Evolutionary conservation across 2,329 filamentous ascomycete genomes (phyloP).

Genomic region (Cyphellophora attinorum): DNA sequence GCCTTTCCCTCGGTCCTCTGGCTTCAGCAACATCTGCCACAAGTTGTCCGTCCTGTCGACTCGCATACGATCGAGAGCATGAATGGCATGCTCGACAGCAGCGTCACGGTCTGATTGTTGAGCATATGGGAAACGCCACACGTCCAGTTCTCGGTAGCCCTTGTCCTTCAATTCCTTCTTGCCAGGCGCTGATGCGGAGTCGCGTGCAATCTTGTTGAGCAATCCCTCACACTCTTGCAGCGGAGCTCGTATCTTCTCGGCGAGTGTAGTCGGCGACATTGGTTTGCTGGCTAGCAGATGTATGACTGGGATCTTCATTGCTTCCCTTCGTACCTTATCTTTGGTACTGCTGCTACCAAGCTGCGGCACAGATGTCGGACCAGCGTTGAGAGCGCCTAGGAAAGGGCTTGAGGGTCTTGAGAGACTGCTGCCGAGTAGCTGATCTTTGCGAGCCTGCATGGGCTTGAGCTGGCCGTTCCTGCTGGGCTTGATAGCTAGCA

Average conservation of each 20-base stretch:
- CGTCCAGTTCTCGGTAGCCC: constrained; percentile 51
- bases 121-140: constrained; percentile 52
- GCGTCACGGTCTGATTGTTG: constrained; percentile 45
- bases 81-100: constrained; percentile 53
- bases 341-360: constrained; percentile 17
- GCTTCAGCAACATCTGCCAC: constrained; percentile 53
- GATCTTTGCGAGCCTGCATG: constrained; percentile 23
- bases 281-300: constrained; percentile 46
- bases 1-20: constrained; percentile 52
- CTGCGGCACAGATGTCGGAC: constrained; percentile 33
- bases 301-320: constrained; percentile 35
- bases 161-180: constrained; percentile 49
- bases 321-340: constrained; percentile 28
- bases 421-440: constrained; percentile 29
- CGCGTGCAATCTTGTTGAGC: constrained; percentile 43
- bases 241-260: constrained; percentile 37
- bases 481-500: constrained; percentile 29
- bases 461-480: constrained; percentile 9
- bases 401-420: constrained; percentile 33
- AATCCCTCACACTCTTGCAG: constrained; percentile 38
- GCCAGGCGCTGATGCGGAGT: constrained; percentile 35
- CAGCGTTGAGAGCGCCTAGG: constrained; percentile 25
- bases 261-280: constrained; percentile 37
- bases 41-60: constrained; percentile 50
- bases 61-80: constrained; percentile 53